These are phyloP conservation scores for Lactarius vividus DNA, from an alignment of 768 basidiomycete species.

Conservation along the genomic window DNA sequence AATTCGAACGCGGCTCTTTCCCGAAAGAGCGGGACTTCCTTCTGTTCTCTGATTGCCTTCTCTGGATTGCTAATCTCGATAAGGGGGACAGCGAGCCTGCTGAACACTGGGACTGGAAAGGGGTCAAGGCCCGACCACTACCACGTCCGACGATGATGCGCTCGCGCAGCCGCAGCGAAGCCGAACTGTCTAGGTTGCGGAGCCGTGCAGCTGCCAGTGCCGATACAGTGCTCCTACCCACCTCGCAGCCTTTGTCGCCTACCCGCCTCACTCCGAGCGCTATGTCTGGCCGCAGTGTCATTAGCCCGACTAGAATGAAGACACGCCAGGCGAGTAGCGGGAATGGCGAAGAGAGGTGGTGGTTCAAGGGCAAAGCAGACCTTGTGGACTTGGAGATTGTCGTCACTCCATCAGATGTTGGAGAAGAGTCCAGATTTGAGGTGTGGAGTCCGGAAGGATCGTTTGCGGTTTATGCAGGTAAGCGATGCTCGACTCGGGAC, in stretches of 20 bases:
- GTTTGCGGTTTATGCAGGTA: conserved; percentile 72
- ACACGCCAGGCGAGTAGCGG: conserved; percentile 36
- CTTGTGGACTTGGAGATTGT: conserved; percentile 79
- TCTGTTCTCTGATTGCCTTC: conserved; percentile 76
- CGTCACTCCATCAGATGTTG: conserved; percentile 45
- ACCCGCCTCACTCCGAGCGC: background rate
- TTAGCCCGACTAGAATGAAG: conserved; percentile 33
- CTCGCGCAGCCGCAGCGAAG: conserved; percentile 59
- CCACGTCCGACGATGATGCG: conserved; percentile 40
- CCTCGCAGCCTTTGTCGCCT: conserved; percentile 10
- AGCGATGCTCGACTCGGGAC: conserved; percentile 22
- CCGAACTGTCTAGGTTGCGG: conserved; percentile 42
- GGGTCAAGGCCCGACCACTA: conserved; percentile 12
- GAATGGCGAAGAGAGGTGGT: conserved; percentile 61
- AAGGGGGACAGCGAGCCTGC: conserved; percentile 29
- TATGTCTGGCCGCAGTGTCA: conserved; percentile 27
- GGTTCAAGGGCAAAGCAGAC: conserved; percentile 64
- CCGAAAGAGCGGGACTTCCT: conserved; percentile 67
- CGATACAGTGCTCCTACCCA: background rate
- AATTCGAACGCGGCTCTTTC: conserved; percentile 50
- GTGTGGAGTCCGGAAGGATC: conserved; percentile 74
- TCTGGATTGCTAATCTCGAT: conserved; percentile 64
- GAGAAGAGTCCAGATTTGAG: conserved; percentile 62
- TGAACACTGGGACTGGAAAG: conserved; percentile 30
- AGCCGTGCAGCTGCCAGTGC: conserved; percentile 13